Conservation (phyloP, 2,329 filamentous ascomycete species). For the Penicillium sp. region DNA sequence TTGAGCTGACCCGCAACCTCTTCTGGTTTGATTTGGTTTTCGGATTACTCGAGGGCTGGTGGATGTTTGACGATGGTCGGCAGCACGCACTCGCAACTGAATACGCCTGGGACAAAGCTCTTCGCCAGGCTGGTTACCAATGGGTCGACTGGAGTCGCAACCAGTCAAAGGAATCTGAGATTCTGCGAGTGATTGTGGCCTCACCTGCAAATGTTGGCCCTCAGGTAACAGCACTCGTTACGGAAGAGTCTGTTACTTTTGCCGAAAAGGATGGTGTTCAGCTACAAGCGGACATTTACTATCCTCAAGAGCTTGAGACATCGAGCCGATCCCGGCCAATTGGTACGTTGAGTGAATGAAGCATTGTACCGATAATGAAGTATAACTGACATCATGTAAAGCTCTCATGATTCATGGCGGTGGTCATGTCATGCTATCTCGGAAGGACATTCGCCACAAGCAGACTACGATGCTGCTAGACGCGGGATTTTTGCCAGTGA, state of each 20-base stretch:
- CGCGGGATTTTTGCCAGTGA: conserved; percentile 50
- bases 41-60: conserved; percentile 41
- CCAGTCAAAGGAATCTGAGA: conserved; percentile 1
- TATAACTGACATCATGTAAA: background rate
- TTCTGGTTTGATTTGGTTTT: conserved; percentile 37
- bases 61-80: conserved; percentile 35
- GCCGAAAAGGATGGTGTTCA: background rate
- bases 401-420: conserved; percentile 30
- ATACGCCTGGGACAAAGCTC: conserved; percentile 21
- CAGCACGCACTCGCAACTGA: conserved; percentile 21
- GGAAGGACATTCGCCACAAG: conserved; percentile 18
- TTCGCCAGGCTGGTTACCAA: conserved; percentile 12
- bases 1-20: conserved; percentile 32
- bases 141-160: conserved; percentile 11
- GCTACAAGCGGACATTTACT: conserved; percentile 8
- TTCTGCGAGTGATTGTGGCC: conserved; percentile 7
- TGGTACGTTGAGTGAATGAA: conserved; percentile 7
- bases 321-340: conserved; percentile 1
- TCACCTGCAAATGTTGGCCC: background rate
- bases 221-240: background rate
- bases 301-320: background rate
- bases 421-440: conserved; percentile 26
- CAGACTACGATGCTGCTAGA: conserved; percentile 45
- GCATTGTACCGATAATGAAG: no score
- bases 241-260: background rate